Evolutionary conservation across 306 rosid species (phyloP).

Genomic region (Medicago lupulina): DNA sequence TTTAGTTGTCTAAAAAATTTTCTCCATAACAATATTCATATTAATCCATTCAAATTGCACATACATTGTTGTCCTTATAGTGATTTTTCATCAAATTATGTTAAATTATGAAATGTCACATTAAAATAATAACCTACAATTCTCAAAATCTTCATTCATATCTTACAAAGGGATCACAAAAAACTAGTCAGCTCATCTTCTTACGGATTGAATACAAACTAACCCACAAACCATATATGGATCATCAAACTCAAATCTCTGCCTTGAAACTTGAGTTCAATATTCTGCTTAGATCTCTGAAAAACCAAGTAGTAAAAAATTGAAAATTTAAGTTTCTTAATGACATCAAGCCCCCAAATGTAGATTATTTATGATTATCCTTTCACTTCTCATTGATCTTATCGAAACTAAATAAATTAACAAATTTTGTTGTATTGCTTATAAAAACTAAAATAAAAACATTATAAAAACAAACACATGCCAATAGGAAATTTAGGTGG

Average conservation of each 20-base stretch:
- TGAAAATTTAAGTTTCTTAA: not conserved
- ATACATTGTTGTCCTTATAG: not conserved
- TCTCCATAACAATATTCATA: not conserved
- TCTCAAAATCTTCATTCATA: constrained; percentile 4
- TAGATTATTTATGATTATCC: not conserved
- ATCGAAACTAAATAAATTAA: not conserved
- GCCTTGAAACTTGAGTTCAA: not conserved
- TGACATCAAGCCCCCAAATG: not conserved
- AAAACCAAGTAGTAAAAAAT: not conserved
- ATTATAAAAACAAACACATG: not conserved
- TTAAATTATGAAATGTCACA: not conserved
- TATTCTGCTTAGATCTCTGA: not conserved
- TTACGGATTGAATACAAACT: not conserved
- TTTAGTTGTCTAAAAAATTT: no score
- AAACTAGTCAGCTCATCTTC: not conserved
- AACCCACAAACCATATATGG: not conserved
- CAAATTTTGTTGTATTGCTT: no score
- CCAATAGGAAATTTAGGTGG: no score
- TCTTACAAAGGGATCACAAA: not conserved
- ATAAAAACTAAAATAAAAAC: no score
- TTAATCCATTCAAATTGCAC: not conserved
- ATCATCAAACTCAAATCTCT: not conserved
- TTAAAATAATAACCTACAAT: not conserved
- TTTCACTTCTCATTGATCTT: not conserved
- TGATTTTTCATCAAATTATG: not conserved